Evolutionary conservation across 495 filamentous ascomycete species (phyloP), one percentile per base, ranked within the genome.

Genomic region (Hypomontagnella submonticulosa): DNA sequence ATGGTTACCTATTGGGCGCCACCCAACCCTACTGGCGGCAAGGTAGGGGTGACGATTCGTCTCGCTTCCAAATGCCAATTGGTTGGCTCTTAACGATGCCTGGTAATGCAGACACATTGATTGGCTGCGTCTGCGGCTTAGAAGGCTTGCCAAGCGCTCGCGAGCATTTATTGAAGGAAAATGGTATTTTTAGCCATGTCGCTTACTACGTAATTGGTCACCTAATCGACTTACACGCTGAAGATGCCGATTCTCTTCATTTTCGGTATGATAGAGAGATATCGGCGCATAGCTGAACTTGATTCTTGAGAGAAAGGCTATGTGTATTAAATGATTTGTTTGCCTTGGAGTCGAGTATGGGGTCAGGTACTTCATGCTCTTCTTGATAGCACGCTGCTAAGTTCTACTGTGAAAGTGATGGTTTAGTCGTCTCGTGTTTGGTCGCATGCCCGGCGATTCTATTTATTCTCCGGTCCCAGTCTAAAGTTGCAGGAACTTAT

Each of bases 41-140:
- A 67, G 32, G 19, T 33, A 54, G 3, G 6, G 4, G 18, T 42
- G 44, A 46, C 42, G 3, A 18, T 54, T 46, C 15, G 32, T 19
- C 11, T 40, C 23, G 3, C 6, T 16, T 42, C 7, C 1, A 7
- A 15, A 16, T 33, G 15, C 37, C 61, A 41, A 61, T 61, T 67
- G 63, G 57, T 11, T n/a, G 0, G 5, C 2, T 41, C 5, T 11
- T 10, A 20, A 8, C 9, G 47, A 1, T n/a, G 57, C 18, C 19
- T 27, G 19, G 50, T 51, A 66, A 61, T 66, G 44, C 51, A n/a
- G 41, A 32, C 20, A 23, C 12, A 4, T 57, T 61, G 57, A 67
- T 67, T 67, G 63, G 63, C 13, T 48, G 7, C 27, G 37, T n/a
- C 8, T 4, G 48, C 37, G 10, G 23, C 16, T 19, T 38, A 6